Conservation (phyloP, 176 grass and related monocot genomes). For the Avena eriantha region DNA sequence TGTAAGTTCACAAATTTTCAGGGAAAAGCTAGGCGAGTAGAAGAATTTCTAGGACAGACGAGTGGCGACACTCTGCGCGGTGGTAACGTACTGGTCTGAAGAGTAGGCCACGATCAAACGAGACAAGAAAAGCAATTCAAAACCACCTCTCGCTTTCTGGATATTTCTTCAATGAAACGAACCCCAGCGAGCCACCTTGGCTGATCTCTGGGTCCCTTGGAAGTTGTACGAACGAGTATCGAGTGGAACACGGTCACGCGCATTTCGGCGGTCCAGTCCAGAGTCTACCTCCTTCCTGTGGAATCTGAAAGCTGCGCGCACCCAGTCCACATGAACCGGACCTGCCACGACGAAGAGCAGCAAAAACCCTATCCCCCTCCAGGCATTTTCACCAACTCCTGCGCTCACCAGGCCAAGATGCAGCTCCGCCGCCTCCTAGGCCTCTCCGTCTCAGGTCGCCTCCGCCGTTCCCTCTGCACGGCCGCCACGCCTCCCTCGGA, state of each 20-base stretch:
- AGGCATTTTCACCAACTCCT: too few relatives aligned
- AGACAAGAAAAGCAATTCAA: background rate
- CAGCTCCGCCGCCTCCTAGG: background rate
- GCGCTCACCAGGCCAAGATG: background rate
- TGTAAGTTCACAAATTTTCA: too few relatives aligned
- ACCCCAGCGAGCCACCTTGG: background rate
- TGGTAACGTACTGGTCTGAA: too few relatives aligned
- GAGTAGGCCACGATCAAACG: background rate
- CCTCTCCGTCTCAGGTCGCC: background rate
- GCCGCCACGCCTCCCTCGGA: background rate
- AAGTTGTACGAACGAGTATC: background rate
- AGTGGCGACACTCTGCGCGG: too few relatives aligned
- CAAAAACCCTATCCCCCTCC: too few relatives aligned
- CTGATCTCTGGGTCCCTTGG: background rate
- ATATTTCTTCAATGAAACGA: background rate
- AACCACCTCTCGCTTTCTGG: background rate
- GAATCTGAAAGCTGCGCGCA: background rate
- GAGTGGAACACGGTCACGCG: background rate
- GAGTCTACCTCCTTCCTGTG: background rate
- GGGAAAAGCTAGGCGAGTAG: too few relatives aligned
- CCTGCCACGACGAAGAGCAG: too few relatives aligned
- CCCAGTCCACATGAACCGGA: background rate
- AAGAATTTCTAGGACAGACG: too few relatives aligned
- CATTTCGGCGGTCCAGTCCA: background rate
- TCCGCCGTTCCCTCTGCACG: background rate